A percentile compares a stretch with the other conserved stretches of the same genome.
Evolutionary conservation across 2,329 filamentous ascomycete species (phyloP).

Genomic region (Periconia macrospinosa): DNA sequence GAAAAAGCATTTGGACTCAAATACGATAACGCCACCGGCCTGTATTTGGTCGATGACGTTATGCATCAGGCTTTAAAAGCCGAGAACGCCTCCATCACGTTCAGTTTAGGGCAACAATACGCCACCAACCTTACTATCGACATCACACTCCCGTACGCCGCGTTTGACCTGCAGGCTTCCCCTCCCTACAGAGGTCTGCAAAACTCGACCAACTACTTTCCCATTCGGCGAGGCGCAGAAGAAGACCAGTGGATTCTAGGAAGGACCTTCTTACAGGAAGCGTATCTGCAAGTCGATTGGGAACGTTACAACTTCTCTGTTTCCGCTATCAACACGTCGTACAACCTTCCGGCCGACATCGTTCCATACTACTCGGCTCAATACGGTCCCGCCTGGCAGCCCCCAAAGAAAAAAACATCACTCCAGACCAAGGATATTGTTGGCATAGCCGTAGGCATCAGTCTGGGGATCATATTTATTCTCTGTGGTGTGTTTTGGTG

Average conservation of each 20-base stretch:
- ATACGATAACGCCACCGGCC: slow-evolving; percentile 64
- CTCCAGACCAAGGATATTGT: slow-evolving; percentile 43
- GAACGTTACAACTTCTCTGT: slow-evolving; percentile 52
- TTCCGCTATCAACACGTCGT: slow-evolving; percentile 42
- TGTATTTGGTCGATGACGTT: slow-evolving; percentile 66
- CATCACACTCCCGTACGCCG: slow-evolving; percentile 53
- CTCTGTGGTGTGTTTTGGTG: slow-evolving; percentile 17
- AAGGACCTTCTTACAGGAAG: slow-evolving; percentile 70
- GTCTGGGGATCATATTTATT: slow-evolving; percentile 37
- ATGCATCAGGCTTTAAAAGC: slow-evolving; percentile 55
- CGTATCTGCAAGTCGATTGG: slow-evolving; percentile 55
- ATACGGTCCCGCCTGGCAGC: slow-evolving; percentile 16
- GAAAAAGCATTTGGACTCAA: slow-evolving; percentile 65
- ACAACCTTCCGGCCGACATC: slow-evolving; percentile 28
- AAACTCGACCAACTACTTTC: slow-evolving; percentile 67
- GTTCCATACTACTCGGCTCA: slow-evolving; percentile 35
- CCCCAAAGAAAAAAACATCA: slow-evolving; percentile 3
- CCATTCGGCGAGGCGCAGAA: slow-evolving; percentile 60
- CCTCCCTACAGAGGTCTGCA: slow-evolving; percentile 58
- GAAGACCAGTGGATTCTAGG: slow-evolving; percentile 64
- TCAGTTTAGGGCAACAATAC: slow-evolving; percentile 44
- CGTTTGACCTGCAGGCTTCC: slow-evolving; percentile 51
- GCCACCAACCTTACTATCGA: slow-evolving; percentile 42
- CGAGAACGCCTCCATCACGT: slow-evolving; percentile 48
- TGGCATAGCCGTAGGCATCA: slow-evolving; percentile 47